A percentile compares a stretch with the other conserved stretches of the same genome.
phyloP scores from a whole-genome alignment of 306 rosid species.

The Albizia julibrissin region DNA sequence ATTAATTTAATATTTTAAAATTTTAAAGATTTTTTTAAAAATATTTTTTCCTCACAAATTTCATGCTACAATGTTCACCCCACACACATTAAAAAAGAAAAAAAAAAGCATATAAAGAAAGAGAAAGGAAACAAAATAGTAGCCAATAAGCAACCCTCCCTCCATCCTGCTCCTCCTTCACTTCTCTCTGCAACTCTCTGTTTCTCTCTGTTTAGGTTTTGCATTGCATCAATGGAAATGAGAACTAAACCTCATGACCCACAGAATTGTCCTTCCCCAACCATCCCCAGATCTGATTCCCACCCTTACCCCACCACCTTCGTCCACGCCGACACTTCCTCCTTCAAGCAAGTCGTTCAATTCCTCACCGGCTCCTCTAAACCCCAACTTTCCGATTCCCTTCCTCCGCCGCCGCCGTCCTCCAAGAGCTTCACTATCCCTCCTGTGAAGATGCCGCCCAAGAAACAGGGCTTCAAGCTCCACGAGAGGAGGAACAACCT shows the following conservation, averaged over 20 bases:
- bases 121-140: constrained; percentile 36
- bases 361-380: constrained; percentile 87
- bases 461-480: constrained; percentile 80
- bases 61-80: no score
- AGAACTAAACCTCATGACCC: constrained; percentile 58
- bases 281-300: constrained; percentile 89
- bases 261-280: constrained; percentile 51
- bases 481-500: constrained; percentile 77
- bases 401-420: constrained; percentile 21
- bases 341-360: constrained; percentile 95
- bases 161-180: constrained; percentile 12
- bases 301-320: constrained; percentile 91
- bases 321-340: constrained; percentile 89
- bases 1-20: no score
- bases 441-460: constrained; percentile 41
- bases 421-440: constrained; percentile 62
- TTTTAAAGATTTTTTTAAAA: no score
- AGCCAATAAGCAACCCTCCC: constrained; percentile 37
- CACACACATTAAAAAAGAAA: no score
- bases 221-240: constrained; percentile 64
- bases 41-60: no score
- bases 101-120: constrained; percentile 16
- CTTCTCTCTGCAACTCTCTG: constrained; percentile 17
- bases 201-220: not conserved
- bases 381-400: constrained; percentile 38